Conservation (phyloP, 2,329 filamentous ascomycete species). For the Fonsecaea nubica region DNA sequence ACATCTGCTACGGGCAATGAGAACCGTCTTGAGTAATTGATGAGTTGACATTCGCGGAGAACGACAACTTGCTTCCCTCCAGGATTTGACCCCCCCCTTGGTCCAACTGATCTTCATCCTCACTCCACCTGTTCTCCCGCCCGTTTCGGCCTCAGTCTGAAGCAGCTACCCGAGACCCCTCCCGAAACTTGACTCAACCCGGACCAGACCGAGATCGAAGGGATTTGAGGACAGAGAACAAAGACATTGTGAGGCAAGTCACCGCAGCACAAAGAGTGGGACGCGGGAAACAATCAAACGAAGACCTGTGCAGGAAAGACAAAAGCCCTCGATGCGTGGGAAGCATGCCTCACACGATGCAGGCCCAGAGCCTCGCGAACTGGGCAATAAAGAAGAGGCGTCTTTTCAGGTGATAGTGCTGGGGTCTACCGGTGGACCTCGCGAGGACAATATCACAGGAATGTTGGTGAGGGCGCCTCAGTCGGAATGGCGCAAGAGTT, state of each 20-base stretch:
- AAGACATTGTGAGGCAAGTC: slow-evolving; percentile 28
- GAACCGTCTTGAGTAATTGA: slow-evolving; percentile 6
- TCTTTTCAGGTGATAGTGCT: slow-evolving; percentile 76
- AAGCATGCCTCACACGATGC: slow-evolving; percentile 29
- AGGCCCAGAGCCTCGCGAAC: slow-evolving; percentile 33
- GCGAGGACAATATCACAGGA: slow-evolving; percentile 87
- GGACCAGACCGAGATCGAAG: background rate
- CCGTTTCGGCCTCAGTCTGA: slow-evolving; percentile 6
- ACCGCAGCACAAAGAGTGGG: slow-evolving; percentile 9
- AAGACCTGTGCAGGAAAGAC: background rate
- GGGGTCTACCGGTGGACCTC: slow-evolving; percentile 86
- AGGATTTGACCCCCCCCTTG: background rate
- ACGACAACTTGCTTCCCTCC: background rate
- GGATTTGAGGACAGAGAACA: slow-evolving; percentile 13
- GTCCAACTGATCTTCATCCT: background rate
- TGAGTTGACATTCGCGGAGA: background rate
- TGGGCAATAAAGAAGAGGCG: slow-evolving; percentile 45
- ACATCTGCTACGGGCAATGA: slow-evolving; percentile 3
- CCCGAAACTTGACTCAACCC: slow-evolving; percentile 1
- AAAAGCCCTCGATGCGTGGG: slow-evolving; percentile 31
- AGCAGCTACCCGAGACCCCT: slow-evolving; percentile 28
- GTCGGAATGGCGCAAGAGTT: slow-evolving; percentile 80
- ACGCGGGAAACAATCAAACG: slow-evolving; percentile 13
- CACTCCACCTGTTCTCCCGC: background rate
- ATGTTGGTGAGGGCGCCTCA: slow-evolving; percentile 84